Evolutionary conservation across 2,329 filamentous ascomycete species (phyloP).

Genomic region (Dactylellina parvicollis): DNA sequence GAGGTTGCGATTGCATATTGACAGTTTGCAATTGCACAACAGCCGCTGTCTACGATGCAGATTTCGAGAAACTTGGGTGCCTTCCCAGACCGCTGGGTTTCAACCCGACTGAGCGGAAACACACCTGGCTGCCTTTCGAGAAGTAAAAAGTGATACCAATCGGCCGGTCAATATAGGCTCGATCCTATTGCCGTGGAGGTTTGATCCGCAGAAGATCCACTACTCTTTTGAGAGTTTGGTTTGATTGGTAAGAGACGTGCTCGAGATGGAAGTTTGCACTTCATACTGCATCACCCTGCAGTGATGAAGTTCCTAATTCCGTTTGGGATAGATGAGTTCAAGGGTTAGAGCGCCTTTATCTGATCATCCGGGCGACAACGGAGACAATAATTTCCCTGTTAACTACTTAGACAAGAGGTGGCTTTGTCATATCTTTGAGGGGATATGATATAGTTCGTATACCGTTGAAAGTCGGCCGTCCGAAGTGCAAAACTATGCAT

Average conservation of each 20-base stretch:
- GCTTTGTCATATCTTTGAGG: neutral
- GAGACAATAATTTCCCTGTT: neutral
- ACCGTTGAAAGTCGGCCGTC: constrained; percentile 4
- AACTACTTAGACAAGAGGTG: neutral
- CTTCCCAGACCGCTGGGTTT: constrained; percentile 30
- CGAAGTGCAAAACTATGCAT: constrained; percentile 16
- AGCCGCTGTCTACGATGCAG: constrained; percentile 25
- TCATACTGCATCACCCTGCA: constrained; percentile 24
- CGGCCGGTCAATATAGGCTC: constrained; percentile 7
- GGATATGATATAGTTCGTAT: neutral
- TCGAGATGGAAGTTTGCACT: neutral
- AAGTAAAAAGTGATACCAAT: constrained; percentile 4
- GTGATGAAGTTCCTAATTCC: constrained; percentile 7
- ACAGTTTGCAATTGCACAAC: constrained; percentile 21
- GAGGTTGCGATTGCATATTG: neutral
- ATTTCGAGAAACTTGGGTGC: constrained; percentile 13
- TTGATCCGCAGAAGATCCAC: constrained; percentile 23
- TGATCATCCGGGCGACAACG: neutral
- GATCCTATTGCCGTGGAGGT: constrained; percentile 26
- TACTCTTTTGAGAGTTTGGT: neutral
- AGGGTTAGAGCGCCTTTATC: neutral
- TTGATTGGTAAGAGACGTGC: constrained; percentile 1
- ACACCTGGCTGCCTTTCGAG: constrained; percentile 1
- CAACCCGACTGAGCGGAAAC: constrained; percentile 28
- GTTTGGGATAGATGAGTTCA: constrained; percentile 3